phyloP scores from a whole-genome alignment of 75 land plant species.

The Sequoia sempervirens region DNA sequence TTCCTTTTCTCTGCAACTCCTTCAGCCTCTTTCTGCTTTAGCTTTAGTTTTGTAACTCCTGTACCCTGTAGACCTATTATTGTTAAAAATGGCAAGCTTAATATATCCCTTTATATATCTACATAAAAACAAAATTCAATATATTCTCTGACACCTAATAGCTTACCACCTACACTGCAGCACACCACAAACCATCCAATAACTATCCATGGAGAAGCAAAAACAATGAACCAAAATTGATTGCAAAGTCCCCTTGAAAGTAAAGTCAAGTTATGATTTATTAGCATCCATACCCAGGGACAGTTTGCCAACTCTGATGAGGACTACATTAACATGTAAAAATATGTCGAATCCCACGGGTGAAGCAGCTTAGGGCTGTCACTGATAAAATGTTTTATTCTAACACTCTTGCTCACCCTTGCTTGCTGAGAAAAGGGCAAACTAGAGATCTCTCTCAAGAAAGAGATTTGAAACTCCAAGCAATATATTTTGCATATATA shows the following conservation, averaged over 20 bases:
- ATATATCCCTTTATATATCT: not conserved
- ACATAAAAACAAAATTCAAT: not conserved
- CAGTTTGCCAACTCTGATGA: not conserved
- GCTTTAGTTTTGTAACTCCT: conserved; percentile 77
- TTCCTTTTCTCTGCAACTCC: conserved; percentile 90
- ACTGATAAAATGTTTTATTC: not conserved
- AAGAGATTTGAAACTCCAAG: not conserved
- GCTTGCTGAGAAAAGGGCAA: not conserved
- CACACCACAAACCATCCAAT: not conserved
- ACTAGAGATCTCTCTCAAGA: not conserved
- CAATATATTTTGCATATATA: not conserved
- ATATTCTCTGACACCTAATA: not conserved
- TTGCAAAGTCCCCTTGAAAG: not conserved
- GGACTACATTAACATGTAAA: not conserved
- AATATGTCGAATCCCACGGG: not conserved
- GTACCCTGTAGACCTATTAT: conserved; percentile 58
- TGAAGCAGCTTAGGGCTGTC: not conserved
- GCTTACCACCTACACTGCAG: not conserved
- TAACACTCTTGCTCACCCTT: not conserved
- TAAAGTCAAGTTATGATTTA: not conserved
- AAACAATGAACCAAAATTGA: not conserved
- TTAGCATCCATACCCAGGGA: not conserved
- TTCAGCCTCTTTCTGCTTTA: conserved; percentile 76
- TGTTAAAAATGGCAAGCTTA: conserved; percentile 3
- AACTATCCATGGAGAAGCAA: not conserved